Evolutionary conservation across 208 protist species (phyloP), one percentile per base, ranked within the genome.

Genomic region (Crithidia fasciculata): DNA sequence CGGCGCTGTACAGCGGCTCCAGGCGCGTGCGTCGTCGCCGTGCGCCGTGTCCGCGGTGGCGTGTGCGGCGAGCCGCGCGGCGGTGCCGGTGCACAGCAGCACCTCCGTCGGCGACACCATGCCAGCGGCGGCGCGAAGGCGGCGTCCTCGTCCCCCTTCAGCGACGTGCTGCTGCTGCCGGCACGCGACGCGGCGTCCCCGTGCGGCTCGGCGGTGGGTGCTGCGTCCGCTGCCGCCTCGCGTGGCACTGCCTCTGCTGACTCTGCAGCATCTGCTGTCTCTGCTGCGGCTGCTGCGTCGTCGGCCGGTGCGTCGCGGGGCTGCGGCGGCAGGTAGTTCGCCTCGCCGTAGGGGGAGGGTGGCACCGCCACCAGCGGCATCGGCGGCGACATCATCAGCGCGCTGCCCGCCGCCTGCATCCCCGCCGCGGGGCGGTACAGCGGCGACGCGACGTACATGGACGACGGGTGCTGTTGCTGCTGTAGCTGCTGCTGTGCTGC

Each of bases 301-400:
- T 9, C 18, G 44, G 8, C 61, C 15, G 10, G 19, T 10, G 61
- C 16, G 12, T n/a, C 45, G 43, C 4, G 12, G 44, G 37, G 45
- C 16, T 55, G 45, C 57, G 9, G 56, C 8, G 28, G 8, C 45
- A 73, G 68, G 49, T 73, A 73, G 68, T 65, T 50, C 3, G 41
- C 68, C 39, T 73, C 44, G 39, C 68, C 41, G 68, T 73, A 73
- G 8, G 68, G 47, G 39, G 57, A 63, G 6, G 12, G 43, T 15
- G 4, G 47, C 36, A 16, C 7, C 37, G 18, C 39, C 40, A 4
- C 43, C 59, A 64, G 12, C 59, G 52, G n/a, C 59, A 64, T 64
- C 59, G 44, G 43, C 59, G 59, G 45, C 12, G 45, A 8, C 45
- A 49, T 8, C 45, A 64, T 64, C 59, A 64, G 43, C 41, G 59